Evolutionary conservation across 768 basidiomycete species (phyloP), one percentile per base, ranked within the genome.

Genomic region (Mycena kentingensis): DNA sequence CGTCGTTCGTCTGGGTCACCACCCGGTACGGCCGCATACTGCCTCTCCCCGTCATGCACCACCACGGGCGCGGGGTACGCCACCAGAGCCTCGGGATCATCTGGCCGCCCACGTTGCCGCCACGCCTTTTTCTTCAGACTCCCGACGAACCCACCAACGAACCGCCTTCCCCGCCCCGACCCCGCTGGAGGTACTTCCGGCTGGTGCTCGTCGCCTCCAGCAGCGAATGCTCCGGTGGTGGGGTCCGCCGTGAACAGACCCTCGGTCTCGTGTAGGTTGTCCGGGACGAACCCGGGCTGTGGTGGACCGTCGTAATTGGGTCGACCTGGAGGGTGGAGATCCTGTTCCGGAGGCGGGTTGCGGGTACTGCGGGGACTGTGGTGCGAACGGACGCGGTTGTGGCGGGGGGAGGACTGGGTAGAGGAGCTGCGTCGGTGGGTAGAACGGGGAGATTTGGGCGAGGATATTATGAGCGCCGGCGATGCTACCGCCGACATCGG

Each of bases 121-220:
- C 57, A 51, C 5, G 62, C 64, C 45, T 66, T 69, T n/a, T n/a
- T n/a, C 55, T 66, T 71, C 7, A 76, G 48, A 4, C 70, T 68
- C 1, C 62, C 60, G 47, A 74, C 69, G 18, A 76, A 51, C 1
- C 67, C 65, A 16, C 63, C 65, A 4, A 68, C 49, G 15, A 71
- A 51, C 32, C 62, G 50, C 5, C 21, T 53, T n/a, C 49, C 42
- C n/a, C n/a, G n/a, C n/a, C n/a, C n/a, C n/a, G n/a, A n/a, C 1
- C 58, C 54, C 0, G 58, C 58, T 5, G 54, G 53, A 36, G 13
- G 42, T 2, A 60, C 39, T 12, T 28, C 21, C 18, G 32, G 22
- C 32, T 60, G 58, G 44, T 55, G 49, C 2, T 50, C 52, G 22
- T 55, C 58, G n/a, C 51, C 51, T 3, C 35, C 51, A n/a, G 54